A percentile compares a stretch with the other conserved stretches of the same genome.
These are phyloP conservation scores for Oldenlandia corymbosa DNA, from an alignment of 257 asterid species.

Conservation along the genomic window DNA sequence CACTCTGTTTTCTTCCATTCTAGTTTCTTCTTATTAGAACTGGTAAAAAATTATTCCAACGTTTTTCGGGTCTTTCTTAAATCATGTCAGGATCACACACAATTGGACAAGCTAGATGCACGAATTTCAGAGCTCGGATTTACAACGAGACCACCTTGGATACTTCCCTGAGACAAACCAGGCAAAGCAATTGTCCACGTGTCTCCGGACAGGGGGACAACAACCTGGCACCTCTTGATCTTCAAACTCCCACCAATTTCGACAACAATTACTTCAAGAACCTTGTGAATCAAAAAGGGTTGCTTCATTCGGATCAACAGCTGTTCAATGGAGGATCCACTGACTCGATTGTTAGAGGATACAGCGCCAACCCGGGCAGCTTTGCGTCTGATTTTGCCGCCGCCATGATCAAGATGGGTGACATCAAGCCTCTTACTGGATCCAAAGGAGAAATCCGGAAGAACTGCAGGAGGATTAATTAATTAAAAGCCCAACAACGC, in stretches of 20 bases:
- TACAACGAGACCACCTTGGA: slow-evolving; percentile 74
- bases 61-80: no score
- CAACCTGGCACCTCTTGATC: slow-evolving; percentile 78
- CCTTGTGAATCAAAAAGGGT: slow-evolving; percentile 55
- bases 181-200: slow-evolving; percentile 59
- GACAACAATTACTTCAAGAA: slow-evolving; percentile 65
- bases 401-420: slow-evolving; percentile 81
- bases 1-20: neutral
- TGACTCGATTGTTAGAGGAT: slow-evolving; percentile 44
- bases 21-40: no score
- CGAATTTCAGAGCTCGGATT: slow-evolving; percentile 63
- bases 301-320: slow-evolving; percentile 91
- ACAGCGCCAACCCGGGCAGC: slow-evolving; percentile 24
- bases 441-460: slow-evolving; percentile 65
- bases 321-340: slow-evolving; percentile 63
- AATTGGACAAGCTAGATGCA: slow-evolving; percentile 85
- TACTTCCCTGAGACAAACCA: slow-evolving; percentile 36
- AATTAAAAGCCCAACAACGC: slow-evolving; percentile 1
- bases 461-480: slow-evolving; percentile 67
- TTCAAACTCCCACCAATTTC: slow-evolving; percentile 49
- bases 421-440: slow-evolving; percentile 71
- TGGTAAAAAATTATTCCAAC: no score
- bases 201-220: slow-evolving; percentile 60
- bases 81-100: slow-evolving; percentile 94
- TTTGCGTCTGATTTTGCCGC: slow-evolving; percentile 53